phyloP scores from a whole-genome alignment of 306 rosid species.

The Fragaria iinumae region DNA sequence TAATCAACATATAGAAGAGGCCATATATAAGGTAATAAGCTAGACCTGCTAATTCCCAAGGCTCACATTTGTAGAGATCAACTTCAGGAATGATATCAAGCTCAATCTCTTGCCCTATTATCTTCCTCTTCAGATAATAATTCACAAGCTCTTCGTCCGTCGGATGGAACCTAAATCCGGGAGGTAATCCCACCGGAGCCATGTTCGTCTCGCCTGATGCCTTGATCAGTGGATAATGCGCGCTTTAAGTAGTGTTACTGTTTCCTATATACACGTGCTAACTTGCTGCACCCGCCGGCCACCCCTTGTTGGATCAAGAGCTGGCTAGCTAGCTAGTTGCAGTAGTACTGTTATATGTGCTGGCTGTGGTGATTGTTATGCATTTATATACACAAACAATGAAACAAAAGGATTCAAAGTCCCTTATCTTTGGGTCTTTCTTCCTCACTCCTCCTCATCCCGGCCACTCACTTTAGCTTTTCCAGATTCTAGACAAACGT shows the following conservation, averaged over 20 bases:
- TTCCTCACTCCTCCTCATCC: conserved; percentile 14
- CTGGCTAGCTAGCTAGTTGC: background rate
- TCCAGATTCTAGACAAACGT: conserved; percentile 84
- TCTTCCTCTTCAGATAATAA: conserved; percentile 88
- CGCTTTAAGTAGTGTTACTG: no score
- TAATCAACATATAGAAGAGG: background rate
- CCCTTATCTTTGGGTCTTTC: conserved; percentile 73
- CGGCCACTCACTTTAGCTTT: conserved; percentile 54
- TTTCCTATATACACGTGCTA: background rate
- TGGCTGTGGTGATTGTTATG: conserved; percentile 23
- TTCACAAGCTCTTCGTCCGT: conserved; percentile 97
- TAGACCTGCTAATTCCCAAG: conserved; percentile 96
- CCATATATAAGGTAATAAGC: background rate
- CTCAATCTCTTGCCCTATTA: conserved; percentile 89
- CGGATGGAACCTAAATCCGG: conserved; percentile 99
- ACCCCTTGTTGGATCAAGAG: background rate
- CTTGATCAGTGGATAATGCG: background rate
- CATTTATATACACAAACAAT: conserved; percentile 17
- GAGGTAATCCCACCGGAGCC: conserved; percentile 98
- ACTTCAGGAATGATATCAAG: conserved; percentile 97
- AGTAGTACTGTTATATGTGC: conserved; percentile 4
- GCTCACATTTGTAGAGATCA: conserved; percentile 99
- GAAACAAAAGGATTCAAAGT: conserved; percentile 48
- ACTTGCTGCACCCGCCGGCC: background rate
- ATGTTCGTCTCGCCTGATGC: conserved; percentile 7